Percentiles rank a stretch among this genome's conserved stretches.
These are phyloP conservation scores for Populus euphratica DNA, from an alignment of 345 rosid species.

Conservation along the genomic window DNA sequence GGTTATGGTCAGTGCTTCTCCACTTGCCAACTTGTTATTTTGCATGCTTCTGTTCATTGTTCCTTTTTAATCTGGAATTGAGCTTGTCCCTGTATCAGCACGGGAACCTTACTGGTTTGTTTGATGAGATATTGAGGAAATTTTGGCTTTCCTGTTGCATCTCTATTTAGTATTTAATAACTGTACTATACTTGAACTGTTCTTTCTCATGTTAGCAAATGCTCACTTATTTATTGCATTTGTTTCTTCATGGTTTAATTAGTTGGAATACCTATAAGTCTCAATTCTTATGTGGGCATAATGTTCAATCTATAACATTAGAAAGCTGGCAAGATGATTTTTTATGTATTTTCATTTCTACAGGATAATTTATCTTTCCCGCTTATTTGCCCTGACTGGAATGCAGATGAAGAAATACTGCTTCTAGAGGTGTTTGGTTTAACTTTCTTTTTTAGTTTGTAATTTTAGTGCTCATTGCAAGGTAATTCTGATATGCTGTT, in stretches of 20 bases:
- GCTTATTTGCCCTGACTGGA: conserved; percentile 91
- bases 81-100: not conserved
- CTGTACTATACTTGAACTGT: conserved; percentile 4
- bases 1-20: conserved; percentile 76
- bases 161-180: not conserved
- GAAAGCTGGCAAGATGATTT: conserved; percentile 1
- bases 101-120: not conserved
- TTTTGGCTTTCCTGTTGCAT: not conserved
- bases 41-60: not conserved
- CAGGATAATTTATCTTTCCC: conserved; percentile 91
- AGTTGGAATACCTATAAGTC: not conserved
- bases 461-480: not conserved
- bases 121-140: not conserved
- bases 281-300: not conserved
- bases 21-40: not conserved
- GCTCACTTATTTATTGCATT: not conserved
- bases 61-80: not conserved
- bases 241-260: not conserved
- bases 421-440: conserved; percentile 70
- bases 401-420: conserved; percentile 95
- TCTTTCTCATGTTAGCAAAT: not conserved
- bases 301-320: not conserved
- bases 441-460: not conserved
- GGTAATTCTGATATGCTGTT: not conserved
- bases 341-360: conserved; percentile 16